Percentiles rank a stretch among this genome's conserved stretches.
phyloP scores from a whole-genome alignment of 208 protist genomes.

The Trypanosoma cruzi region DNA sequence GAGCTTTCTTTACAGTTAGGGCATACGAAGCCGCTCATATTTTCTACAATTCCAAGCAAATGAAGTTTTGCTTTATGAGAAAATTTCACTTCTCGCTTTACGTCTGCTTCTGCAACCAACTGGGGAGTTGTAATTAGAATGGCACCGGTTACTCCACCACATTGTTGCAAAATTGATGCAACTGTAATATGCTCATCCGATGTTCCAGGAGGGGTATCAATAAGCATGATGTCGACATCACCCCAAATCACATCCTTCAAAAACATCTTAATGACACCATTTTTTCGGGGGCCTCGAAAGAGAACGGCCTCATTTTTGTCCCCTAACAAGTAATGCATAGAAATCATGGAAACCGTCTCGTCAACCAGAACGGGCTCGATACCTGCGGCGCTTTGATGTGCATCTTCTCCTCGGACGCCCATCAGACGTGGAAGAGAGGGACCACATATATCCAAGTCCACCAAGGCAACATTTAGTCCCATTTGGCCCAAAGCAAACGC shows the following conservation, averaged over 20 bases:
- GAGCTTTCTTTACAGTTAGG: constrained; percentile 93
- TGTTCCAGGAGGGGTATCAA: constrained; percentile 99
- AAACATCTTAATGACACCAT: constrained; percentile 99
- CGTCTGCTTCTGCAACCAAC: constrained; percentile 98
- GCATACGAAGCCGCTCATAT: constrained; percentile 99
- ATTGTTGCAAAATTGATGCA: constrained; percentile 91
- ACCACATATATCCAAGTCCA: constrained; percentile 99
- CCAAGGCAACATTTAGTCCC: constrained; percentile 95
- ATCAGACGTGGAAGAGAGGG: constrained; percentile 93
- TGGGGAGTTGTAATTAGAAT: constrained; percentile 98
- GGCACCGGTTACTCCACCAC: constrained; percentile 83
- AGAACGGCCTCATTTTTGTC: constrained; percentile 98
- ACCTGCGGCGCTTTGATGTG: constrained; percentile 90
- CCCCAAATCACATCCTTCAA: constrained; percentile 98
- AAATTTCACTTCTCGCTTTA: constrained; percentile 98
- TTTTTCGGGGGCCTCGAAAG: constrained; percentile 98
- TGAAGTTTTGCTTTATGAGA: constrained; percentile 97
- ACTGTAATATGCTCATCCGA: constrained; percentile 99
- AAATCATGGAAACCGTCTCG: constrained; percentile 97
- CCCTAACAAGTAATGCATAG: constrained; percentile 97
- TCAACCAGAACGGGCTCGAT: constrained; percentile 96
- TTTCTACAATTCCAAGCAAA: constrained; percentile 99
- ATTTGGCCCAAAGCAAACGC: constrained; percentile 75
- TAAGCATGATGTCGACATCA: constrained; percentile 97
- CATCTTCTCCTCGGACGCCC: constrained; percentile 88